Evolutionary conservation across 345 rosid species (phyloP).

Genomic region (Lumnitzera racemosa): DNA sequence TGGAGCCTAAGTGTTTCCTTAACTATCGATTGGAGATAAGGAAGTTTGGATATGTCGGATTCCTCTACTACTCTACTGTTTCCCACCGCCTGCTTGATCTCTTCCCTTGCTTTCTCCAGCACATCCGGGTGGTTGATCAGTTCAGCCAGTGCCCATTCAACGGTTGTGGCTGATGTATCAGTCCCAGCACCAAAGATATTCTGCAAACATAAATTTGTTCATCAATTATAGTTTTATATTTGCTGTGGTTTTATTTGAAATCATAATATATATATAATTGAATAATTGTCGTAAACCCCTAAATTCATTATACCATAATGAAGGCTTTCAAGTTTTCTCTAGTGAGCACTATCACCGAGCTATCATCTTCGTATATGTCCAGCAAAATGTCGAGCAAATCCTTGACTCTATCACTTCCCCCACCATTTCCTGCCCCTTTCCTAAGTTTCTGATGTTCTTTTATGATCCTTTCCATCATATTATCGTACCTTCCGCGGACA

Average conservation of each 20-base stretch:
- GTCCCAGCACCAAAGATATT: conserved; percentile 49
- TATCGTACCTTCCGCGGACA: conserved; percentile 48
- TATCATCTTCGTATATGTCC: conserved; percentile 56
- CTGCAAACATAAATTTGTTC: conserved; percentile 10
- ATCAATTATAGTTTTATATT: no score
- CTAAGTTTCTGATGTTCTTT: conserved; percentile 38
- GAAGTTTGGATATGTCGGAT: conserved; percentile 47
- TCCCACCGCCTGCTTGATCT: conserved; percentile 54
- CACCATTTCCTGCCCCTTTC: conserved; percentile 4
- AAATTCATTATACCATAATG: conserved; percentile 39
- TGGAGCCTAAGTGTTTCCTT: conserved; percentile 70
- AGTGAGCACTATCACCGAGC: conserved; percentile 46
- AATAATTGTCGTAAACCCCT: no score
- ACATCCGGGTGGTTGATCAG: conserved; percentile 55
- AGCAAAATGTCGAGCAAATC: conserved; percentile 60
- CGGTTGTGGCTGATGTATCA: conserved; percentile 40
- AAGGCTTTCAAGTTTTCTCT: conserved; percentile 72
- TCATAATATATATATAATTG: no score
- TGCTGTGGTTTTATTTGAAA: no score
- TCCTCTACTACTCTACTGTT: conserved; percentile 42
- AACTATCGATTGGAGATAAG: conserved; percentile 51
- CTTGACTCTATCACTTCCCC: conserved; percentile 9
- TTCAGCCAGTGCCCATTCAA: conserved; percentile 73
- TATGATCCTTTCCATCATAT: conserved; percentile 59
- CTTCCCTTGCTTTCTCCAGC: conserved; percentile 45